These are phyloP conservation scores for Penicillium glabrum DNA, from an alignment of 2,329 filamentous ascomycete species.

Conservation along the genomic window DNA sequence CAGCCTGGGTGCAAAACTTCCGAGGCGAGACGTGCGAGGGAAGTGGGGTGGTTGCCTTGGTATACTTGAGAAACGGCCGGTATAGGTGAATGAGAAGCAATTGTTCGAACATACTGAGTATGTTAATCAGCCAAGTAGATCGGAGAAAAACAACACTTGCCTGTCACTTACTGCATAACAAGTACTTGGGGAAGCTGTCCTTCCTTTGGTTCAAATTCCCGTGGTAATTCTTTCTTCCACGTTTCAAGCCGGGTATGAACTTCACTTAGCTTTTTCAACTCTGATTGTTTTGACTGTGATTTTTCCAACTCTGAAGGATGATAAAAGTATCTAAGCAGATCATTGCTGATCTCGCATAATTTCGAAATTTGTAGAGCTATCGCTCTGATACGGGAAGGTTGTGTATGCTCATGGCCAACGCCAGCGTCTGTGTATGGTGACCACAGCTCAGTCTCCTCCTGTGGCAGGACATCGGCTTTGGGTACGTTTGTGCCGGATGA, in stretches of 20 bases:
- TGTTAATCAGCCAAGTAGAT: conserved; percentile 14
- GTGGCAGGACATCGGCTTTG: conserved; percentile 86
- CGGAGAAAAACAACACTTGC: neutral
- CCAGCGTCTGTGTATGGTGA: conserved; percentile 84
- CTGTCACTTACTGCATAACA: conserved; percentile 73
- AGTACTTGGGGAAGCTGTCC: conserved; percentile 82
- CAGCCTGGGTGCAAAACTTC: conserved; percentile 86
- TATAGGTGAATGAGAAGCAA: conserved; percentile 94
- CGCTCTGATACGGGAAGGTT: conserved; percentile 80
- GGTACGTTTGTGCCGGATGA: conserved; percentile 77
- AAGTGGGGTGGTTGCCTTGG: conserved; percentile 74
- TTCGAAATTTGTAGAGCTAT: conserved; percentile 77
- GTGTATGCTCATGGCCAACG: conserved; percentile 68
- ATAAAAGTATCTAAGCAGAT: conserved; percentile 87
- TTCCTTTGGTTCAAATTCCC: conserved; percentile 85
- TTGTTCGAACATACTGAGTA: conserved; percentile 89
- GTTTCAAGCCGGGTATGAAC: conserved; percentile 85
- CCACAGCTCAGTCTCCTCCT: conserved; percentile 84
- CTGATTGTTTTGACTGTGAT: conserved; percentile 70
- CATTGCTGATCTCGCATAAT: conserved; percentile 90
- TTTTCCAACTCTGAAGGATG: conserved; percentile 68
- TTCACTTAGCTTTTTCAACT: conserved; percentile 90
- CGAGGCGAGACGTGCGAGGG: conserved; percentile 86
- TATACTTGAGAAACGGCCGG: conserved; percentile 91
- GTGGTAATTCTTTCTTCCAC: conserved; percentile 81